Conservation (phyloP, 169 alveolate species). For the Plasmodium relictum region DNA sequence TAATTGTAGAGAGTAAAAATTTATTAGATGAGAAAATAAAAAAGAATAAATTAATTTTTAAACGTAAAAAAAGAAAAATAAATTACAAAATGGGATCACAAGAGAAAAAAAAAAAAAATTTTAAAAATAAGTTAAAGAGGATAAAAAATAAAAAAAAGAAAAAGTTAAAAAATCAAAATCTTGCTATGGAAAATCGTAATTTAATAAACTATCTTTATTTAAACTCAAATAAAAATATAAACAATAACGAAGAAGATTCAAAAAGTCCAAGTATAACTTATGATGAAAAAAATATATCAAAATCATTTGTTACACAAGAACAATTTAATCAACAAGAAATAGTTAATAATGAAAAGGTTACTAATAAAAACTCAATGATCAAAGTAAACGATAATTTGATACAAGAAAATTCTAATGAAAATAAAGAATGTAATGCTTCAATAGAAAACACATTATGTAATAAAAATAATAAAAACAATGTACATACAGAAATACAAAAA, state of each 20-base stretch:
- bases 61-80: conserved; percentile 26
- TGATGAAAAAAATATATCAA: not conserved
- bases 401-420: too few relatives aligned
- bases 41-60: conserved; percentile 12
- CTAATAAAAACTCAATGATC: too few relatives aligned
- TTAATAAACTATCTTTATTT: not conserved
- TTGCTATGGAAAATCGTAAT: not conserved
- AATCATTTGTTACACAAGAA: not conserved
- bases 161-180: conserved; percentile 3
- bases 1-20: conserved; percentile 9
- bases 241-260: not conserved
- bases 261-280: not conserved
- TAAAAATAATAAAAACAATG: too few relatives aligned
- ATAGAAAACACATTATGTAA: too few relatives aligned
- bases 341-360: too few relatives aligned
- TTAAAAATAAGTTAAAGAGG: conserved; percentile 6
- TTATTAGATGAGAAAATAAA: not conserved
- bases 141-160: conserved; percentile 14
- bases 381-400: too few relatives aligned
- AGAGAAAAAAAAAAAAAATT: conserved; percentile 39
- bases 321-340: too few relatives aligned
- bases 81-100: conserved; percentile 17
- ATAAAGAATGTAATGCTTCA: too few relatives aligned
- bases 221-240: not conserved
- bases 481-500: too few relatives aligned